A percentile compares a stretch with the other conserved stretches of the same genome.
Evolutionary conservation across 495 filamentous ascomycete genomes (phyloP).

Genomic region (Penicillium desertorum): DNA sequence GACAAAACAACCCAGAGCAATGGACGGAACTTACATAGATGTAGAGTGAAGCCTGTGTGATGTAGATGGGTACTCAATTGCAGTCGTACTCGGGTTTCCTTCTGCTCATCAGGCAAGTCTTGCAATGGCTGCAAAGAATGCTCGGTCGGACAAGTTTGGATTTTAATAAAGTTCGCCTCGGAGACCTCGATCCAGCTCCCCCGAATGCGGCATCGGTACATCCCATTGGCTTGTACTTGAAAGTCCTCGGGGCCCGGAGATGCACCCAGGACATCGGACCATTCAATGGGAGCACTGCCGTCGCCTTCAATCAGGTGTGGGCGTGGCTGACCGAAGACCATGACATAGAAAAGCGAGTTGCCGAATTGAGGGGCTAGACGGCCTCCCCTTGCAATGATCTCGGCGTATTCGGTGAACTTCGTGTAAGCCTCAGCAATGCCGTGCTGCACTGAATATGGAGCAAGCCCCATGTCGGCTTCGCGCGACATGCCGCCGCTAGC

Average conservation of each 20-base stretch:
- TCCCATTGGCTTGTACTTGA: neutral
- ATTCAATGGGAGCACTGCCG: neutral
- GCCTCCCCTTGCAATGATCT: neutral
- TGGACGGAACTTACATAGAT: neutral
- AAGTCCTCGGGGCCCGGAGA: neutral
- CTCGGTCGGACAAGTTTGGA: neutral
- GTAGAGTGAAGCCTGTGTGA: too few relatives aligned
- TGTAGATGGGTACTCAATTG: neutral
- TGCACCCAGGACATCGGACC: neutral
- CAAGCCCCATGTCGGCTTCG: neutral
- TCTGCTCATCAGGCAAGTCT: neutral
- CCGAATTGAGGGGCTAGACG: neutral
- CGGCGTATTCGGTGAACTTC: neutral
- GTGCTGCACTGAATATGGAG: neutral
- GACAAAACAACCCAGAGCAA: too few relatives aligned
- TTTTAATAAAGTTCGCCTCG: neutral
- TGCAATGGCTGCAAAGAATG: neutral
- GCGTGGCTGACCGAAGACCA: neutral
- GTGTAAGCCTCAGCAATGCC: neutral
- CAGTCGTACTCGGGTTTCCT: neutral
- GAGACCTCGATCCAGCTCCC: neutral
- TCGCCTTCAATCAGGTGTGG: neutral
- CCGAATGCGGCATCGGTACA: neutral
- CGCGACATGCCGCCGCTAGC: neutral
- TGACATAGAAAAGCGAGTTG: neutral